These are phyloP conservation scores for Acacia pycnantha DNA, from an alignment of 331 rosid species.

Conservation along the genomic window DNA sequence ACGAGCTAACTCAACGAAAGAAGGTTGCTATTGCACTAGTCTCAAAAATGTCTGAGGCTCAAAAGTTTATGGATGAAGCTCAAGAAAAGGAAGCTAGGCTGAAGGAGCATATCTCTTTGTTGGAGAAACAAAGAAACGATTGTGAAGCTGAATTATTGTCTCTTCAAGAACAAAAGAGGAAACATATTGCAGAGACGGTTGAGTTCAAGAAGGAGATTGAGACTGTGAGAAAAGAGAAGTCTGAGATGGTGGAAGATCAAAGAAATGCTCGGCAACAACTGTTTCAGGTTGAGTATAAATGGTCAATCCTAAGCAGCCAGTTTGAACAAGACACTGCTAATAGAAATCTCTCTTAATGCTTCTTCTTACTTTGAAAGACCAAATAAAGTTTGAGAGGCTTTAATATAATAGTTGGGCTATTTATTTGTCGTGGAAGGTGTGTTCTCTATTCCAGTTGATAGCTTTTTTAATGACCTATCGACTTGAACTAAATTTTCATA, in stretches of 20 bases:
- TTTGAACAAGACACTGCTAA: not conserved
- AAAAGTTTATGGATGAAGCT: not conserved
- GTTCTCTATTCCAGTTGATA: not conserved
- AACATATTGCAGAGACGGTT: not conserved
- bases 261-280: not conserved
- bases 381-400: not conserved
- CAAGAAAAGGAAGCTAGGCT: not conserved
- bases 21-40: not conserved
- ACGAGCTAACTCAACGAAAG: not conserved
- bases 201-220: not conserved
- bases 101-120: not conserved
- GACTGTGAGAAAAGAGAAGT: not conserved
- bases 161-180: not conserved
- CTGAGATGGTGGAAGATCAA: not conserved
- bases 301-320: not conserved
- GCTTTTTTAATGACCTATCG: not conserved
- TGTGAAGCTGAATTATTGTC: not conserved
- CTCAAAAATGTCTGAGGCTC: not conserved
- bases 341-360: not conserved
- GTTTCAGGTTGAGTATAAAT: not conserved
- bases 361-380: not conserved
- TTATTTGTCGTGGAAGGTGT: not conserved
- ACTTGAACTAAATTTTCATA: not conserved
- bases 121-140: not conserved
- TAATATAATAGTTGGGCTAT: not conserved